Base-by-base conservation (phyloP, 1,139 yeast genomes). In the Protomyces lactucae-debilis region DNA sequence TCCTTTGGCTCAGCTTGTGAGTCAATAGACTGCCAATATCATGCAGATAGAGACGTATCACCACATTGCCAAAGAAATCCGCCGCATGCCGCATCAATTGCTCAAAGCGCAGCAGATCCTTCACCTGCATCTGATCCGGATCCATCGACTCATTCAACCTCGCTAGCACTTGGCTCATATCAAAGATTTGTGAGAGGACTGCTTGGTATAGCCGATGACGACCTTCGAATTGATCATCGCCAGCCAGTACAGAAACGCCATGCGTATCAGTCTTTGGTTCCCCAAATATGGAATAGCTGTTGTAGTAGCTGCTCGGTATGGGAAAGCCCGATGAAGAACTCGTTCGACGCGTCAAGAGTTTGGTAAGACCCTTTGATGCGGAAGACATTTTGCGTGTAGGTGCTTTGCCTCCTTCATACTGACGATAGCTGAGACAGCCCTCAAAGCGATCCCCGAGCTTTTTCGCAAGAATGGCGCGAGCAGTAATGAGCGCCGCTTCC, bases 91-190 rank as follows among this genome's bases (percentile, higher is more conserved):
- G 35, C 52, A 43, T 43, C 40, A 14, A n/a, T 21, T 59, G 63
- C 18, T 59, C 63, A 9, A 59, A 48, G 32, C 57, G 56, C 36
- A 59, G 6, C 36, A 52, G 63, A 12, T 59, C 63, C 25, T 52
- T 59, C 16, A 52, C 54, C 14, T 55, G 36, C n/a, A 52, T 18
- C 14, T 37, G 18, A 8, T 59, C 63, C n/a, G 57, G 43, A 23
- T 59, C 39, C 52, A 59, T 55, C 9, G 43, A 21, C 52, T 39
- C 46, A 43, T 52, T 59, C 36, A 59, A 18, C n/a, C 54, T 56
- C 32, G 43, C 57, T 39, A 52, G 12, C n/a, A 16, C 21, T 21
- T n/a, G 35, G 35, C 45, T 35, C 45, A 36, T 40, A 12, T 21
- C 43, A 53, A 36, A 32, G 9, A n/a, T 16, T 32, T 28, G 55